Evolutionary conservation across 2,329 filamentous ascomycete species (phyloP), one percentile per base, ranked within the genome.

Genomic region (Alternaria viburni): DNA sequence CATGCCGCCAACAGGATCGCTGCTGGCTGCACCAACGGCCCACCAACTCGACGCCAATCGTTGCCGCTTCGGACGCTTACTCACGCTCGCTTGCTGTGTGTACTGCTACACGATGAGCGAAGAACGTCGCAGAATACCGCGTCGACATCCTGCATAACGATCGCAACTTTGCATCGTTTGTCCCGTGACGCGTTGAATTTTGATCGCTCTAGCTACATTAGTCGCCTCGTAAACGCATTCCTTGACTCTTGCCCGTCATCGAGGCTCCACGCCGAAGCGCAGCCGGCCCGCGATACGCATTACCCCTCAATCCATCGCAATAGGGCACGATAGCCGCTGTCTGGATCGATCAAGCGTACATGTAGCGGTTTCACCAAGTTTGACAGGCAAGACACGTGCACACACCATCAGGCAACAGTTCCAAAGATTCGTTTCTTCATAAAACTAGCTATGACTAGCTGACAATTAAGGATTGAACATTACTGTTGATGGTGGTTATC

Each of bases 11-110:
- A 62, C 60, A 54, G 47, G 36, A 61, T 61, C 61, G 52, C 50
- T 51, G 25, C 49, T 36, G 32, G 32, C 32, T 36, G 32, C 32
- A n/a, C 26, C 51, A 63, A 63, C 57, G 61, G 63, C 57, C 57
- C 43, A 59, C 64, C 57, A 59, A 57, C 54, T 13, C 50, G 28
- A 50, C 61, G 64, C 64, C 57, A 66, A 66, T 59, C 64, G 28
- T 57, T 66, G 59, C 62, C 59, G 50, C 47, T 55, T 62, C 44
- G 19, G 12, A 45, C 49, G 15, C 36, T 28, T 55, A 36, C 50
- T 59, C 45, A 54, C 47, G 19, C 49, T 54, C 28, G 36, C 51
- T 19, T 54, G 4, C 19, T 26, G n/a, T 25, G 23, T 19, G 17
- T 47, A 7, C 13, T 43, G 13, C 19, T 21, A 28, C 30, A 52